Evolutionary conservation across 2,329 filamentous ascomycete genomes (phyloP).

Genomic region (Colletotrichum tanaceti): DNA sequence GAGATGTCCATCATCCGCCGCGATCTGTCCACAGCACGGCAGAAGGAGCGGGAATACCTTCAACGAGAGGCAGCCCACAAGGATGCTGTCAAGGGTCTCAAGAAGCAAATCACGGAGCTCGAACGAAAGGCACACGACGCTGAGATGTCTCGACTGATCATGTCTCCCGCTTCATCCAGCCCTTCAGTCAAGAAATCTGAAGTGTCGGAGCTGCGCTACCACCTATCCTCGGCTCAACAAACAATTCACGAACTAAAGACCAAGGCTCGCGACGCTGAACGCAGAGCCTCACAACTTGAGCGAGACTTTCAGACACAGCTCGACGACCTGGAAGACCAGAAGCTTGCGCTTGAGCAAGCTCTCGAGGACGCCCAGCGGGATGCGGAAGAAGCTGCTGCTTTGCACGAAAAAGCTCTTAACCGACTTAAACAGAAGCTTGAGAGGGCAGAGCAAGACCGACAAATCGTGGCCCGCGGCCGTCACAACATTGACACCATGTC

Average conservation of each 20-base stretch:
- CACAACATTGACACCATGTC: slow-evolving; percentile 45
- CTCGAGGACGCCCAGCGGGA: slow-evolving; percentile 66
- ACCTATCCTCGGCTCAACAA: slow-evolving; percentile 70
- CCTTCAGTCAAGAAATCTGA: slow-evolving; percentile 68
- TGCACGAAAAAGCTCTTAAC: slow-evolving; percentile 57
- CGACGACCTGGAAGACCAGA: slow-evolving; percentile 69
- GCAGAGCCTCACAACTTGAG: slow-evolving; percentile 54
- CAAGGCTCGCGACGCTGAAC: slow-evolving; percentile 63
- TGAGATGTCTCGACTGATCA: slow-evolving; percentile 63
- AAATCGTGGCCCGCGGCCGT: slow-evolving; percentile 45
- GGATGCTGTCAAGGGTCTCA: slow-evolving; percentile 70
- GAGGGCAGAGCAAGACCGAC: slow-evolving; percentile 61
- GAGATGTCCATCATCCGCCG: slow-evolving; percentile 72
- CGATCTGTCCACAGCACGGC: slow-evolving; percentile 72
- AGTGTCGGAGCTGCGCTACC: slow-evolving; percentile 67
- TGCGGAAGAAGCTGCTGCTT: slow-evolving; percentile 59
- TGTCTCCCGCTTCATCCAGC: slow-evolving; percentile 60
- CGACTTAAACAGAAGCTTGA: slow-evolving; percentile 63
- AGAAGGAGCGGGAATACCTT: slow-evolving; percentile 72
- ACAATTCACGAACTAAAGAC: slow-evolving; percentile 66
- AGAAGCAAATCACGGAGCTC: slow-evolving; percentile 73
- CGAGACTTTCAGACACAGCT: slow-evolving; percentile 66
- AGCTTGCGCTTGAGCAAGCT: slow-evolving; percentile 67
- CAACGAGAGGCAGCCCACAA: slow-evolving; percentile 75
- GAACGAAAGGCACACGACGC: slow-evolving; percentile 76